Base-by-base conservation (phyloP, 2,329 filamentous ascomycete genomes). In the Fusarium praegraminearum region DNA sequence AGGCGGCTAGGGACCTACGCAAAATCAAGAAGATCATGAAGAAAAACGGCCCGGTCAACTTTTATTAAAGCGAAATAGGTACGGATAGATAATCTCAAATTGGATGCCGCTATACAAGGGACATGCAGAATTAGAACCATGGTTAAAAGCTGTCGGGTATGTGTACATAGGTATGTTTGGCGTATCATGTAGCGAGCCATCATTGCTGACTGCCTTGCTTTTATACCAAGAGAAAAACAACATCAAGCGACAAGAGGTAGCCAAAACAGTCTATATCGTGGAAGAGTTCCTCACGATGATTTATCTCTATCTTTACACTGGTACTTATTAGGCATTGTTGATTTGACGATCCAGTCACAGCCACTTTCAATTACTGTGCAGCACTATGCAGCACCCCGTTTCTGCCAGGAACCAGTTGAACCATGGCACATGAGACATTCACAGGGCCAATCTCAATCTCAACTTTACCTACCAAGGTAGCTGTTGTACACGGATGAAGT, bases 41-140 rank as follows among this genome's bases (percentile, higher is more conserved):
- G 47, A 46, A 24, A 20, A 26, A 52, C 38, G 16, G 36, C 35
- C 67, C 63, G 43, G 36, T 40, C 36, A 40, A 12, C n/a, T 22
- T 30, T 30, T 30, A 30, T 30, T 20, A 7, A 40, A 40, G 36
- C 36, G 36, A 40, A 22, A 40, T n/a, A 40, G 36, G 36, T 40
- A 40, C 7, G 36, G 36, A 22, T 40, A 22, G 36, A n/a, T 5
- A 40, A n/a, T 40, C 36, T 40, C 36, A 40, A 40, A 40, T 40
- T 40, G 36, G 11, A 38, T n/a, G 33, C 15, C 36, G 12, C n/a
- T 20, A 40, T n/a, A 11, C 13, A 13, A 40, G 12, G n/a, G 18
- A 20, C n/a, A 11, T 40, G 11, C 11, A 40, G n/a, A 40, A 40
- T 20, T 20, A 11, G 36, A 12, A 40, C n/a, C 35, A 36, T 40